Conservation (phyloP, 306 rosid species). For the Malus asiatica region DNA sequence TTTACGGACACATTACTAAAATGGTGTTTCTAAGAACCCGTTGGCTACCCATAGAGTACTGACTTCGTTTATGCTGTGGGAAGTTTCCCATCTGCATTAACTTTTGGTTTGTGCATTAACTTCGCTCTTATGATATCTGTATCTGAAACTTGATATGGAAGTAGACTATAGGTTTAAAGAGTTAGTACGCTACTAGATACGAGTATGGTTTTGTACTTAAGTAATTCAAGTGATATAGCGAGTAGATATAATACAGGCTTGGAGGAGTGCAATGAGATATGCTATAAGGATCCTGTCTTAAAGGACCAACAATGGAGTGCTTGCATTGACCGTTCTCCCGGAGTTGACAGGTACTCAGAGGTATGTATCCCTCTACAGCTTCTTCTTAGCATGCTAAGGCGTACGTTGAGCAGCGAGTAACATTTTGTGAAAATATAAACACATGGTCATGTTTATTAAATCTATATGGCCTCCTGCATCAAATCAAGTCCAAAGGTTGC, state of each 20-base stretch:
- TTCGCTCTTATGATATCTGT: background rate
- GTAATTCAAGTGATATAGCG: background rate
- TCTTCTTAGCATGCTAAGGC: background rate
- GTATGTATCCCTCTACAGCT: constrained; percentile 22
- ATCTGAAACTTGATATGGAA: background rate
- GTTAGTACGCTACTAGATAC: background rate
- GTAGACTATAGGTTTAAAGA: background rate
- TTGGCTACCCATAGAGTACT: background rate
- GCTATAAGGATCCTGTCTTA: constrained; percentile 91
- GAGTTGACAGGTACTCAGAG: constrained; percentile 65
- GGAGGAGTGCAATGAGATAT: constrained; percentile 70
- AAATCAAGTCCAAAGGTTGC: background rate
- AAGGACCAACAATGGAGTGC: constrained; percentile 92
- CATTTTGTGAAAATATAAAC: background rate
- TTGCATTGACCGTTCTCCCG: constrained; percentile 94
- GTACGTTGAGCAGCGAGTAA: background rate
- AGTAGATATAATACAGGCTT: constrained; percentile 40
- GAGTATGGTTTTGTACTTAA: background rate
- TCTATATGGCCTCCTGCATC: background rate
- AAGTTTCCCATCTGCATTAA: background rate
- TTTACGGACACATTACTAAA: background rate
- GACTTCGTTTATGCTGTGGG: background rate
- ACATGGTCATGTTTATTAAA: background rate
- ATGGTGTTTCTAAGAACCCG: background rate
- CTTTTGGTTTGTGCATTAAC: background rate